phyloP scores from a whole-genome alignment of 75 land plant genomes.

The Gnetum montanum region DNA sequence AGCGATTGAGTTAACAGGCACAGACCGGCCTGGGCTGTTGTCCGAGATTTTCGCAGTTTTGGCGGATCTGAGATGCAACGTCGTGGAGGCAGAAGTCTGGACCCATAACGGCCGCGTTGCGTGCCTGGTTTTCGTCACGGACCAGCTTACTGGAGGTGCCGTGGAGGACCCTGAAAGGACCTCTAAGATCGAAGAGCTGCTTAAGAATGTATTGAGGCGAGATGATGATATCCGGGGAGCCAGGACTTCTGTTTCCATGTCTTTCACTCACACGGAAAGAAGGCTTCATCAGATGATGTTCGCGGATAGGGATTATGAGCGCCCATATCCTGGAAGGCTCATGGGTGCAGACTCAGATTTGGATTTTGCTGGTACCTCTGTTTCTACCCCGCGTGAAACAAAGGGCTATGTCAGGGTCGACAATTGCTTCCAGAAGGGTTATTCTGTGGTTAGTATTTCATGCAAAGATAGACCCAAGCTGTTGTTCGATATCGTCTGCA shows the following conservation, averaged over 20 bases:
- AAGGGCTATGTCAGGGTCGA: constrained; percentile 34
- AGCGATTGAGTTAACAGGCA: constrained; percentile 66
- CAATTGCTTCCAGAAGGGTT: constrained; percentile 54
- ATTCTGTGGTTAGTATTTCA: constrained; percentile 71
- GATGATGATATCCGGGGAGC: constrained; percentile 33
- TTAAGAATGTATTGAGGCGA: constrained; percentile 43
- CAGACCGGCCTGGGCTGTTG: constrained; percentile 76
- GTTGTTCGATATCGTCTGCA: constrained; percentile 91
- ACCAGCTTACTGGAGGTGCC: constrained; percentile 30
- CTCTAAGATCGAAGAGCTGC: constrained; percentile 38
- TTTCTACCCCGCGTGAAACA: background rate
- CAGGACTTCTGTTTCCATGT: constrained; percentile 29
- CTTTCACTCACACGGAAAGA: constrained; percentile 49
- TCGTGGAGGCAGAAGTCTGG: constrained; percentile 66
- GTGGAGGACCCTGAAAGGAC: constrained; percentile 33
- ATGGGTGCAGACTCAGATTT: background rate
- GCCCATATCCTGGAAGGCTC: background rate
- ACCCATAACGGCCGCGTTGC: constrained; percentile 74
- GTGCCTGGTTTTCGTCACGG: constrained; percentile 48
- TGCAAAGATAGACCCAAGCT: constrained; percentile 82
- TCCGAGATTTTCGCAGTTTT: constrained; percentile 76
- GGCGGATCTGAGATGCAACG: constrained; percentile 48
- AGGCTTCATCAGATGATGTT: constrained; percentile 73
- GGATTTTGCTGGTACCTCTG: background rate
- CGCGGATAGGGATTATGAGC: constrained; percentile 44